Percentiles rank a stretch among this genome's conserved stretches.
These are phyloP conservation scores for Euphrasia arctica DNA, from an alignment of 305 asterid species.

Conservation along the genomic window DNA sequence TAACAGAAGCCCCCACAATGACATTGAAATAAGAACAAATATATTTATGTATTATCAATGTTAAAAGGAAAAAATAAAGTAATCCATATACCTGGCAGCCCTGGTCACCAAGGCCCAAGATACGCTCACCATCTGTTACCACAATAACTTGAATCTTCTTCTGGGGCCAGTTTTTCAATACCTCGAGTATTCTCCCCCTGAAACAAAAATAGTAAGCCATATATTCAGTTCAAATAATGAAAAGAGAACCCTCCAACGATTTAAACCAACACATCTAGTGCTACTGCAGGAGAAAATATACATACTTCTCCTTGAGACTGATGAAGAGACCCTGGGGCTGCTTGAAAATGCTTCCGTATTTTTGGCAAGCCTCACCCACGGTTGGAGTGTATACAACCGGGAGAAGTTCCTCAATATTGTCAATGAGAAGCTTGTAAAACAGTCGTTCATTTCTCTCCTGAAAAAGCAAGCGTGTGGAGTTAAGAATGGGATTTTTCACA, in stretches of 20 bases:
- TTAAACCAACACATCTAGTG: background rate
- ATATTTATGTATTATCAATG: background rate
- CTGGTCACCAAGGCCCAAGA: conserved; percentile 97
- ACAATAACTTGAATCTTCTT: conserved; percentile 91
- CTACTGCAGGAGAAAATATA: background rate
- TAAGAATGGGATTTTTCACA: background rate
- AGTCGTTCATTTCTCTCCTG: conserved; percentile 87
- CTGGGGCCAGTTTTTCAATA: conserved; percentile 93
- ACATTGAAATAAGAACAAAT: background rate
- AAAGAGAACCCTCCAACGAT: conserved; percentile 13
- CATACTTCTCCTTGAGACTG: conserved; percentile 91
- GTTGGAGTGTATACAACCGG: conserved; percentile 97
- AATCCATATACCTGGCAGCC: conserved; percentile 77
- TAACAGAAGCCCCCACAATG: background rate
- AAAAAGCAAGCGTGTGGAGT: conserved; percentile 6
- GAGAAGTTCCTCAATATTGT: conserved; percentile 88
- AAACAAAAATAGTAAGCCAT: conserved; percentile 22
- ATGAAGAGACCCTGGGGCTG: conserved; percentile 98
- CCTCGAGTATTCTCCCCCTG: conserved; percentile 95
- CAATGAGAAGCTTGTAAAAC: conserved; percentile 87
- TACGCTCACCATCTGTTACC: conserved; percentile 95
- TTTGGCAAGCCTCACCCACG: conserved; percentile 99
- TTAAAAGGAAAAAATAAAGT: background rate
- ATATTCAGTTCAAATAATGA: conserved; percentile 27
- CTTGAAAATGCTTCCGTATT: conserved; percentile 83